Conservation (phyloP, 1,139 yeast species). For the Meyerozyma guilliermondii region DNA sequence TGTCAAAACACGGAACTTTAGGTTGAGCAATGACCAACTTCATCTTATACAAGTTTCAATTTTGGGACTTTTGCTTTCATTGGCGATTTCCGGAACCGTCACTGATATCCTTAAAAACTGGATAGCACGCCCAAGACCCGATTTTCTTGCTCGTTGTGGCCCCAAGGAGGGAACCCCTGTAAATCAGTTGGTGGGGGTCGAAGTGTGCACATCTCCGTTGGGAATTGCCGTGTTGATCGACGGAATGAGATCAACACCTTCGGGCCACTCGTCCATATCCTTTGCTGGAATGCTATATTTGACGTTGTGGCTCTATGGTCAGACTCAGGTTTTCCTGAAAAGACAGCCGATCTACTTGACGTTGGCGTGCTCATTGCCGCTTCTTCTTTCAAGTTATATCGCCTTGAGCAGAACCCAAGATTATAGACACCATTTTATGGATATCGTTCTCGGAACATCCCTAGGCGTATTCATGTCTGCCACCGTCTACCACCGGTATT, state of each 20-base stretch:
- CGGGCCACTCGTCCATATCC: constrained; percentile 43
- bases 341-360: constrained; percentile 1
- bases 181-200: constrained; percentile 34
- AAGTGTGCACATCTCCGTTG: constrained; percentile 39
- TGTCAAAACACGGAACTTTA: constrained; percentile 12
- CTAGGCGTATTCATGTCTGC: constrained; percentile 48
- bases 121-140: constrained; percentile 82
- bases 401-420: constrained; percentile 66
- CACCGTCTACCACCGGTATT: constrained; percentile 4
- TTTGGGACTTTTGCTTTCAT: constrained; percentile 35
- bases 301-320: constrained; percentile 58
- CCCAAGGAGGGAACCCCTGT: constrained; percentile 36
- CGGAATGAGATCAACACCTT: constrained; percentile 45
- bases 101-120: constrained; percentile 67
- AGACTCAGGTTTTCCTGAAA: constrained; percentile 27
- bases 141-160: constrained; percentile 65
- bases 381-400: constrained; percentile 23
- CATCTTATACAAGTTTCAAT: constrained; percentile 19
- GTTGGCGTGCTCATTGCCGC: constrained; percentile 7
- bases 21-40: neutral
- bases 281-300: constrained; percentile 36
- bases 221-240: constrained; percentile 27
- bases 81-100: constrained; percentile 39
- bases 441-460: constrained; percentile 53
- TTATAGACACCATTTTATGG: constrained; percentile 72